Base-by-base conservation (phyloP, 495 filamentous ascomycete genomes). In the Tuber brumale region DNA sequence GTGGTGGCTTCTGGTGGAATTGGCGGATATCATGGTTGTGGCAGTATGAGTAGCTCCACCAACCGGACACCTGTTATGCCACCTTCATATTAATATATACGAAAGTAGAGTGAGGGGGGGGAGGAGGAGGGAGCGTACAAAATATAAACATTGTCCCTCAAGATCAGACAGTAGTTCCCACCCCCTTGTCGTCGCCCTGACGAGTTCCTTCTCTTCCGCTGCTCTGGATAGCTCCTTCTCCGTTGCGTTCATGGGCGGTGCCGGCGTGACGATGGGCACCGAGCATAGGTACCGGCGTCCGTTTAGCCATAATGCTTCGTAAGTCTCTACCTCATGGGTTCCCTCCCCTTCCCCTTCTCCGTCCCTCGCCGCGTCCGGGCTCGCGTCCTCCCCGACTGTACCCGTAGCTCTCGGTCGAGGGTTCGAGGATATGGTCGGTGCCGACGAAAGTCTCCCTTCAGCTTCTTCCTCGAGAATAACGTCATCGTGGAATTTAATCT, bases 41-140 rank as follows among this genome's bases (percentile, higher is more conserved):
- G 86, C 95, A 99, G 85, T 97, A 98, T 45, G 89, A 91, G 83
- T 99, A 99, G 74, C 91, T 94, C 95, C 95, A 99, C 95, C 95
- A 99, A 5, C 95, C 95, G 1, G 89, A 91, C 70, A 80, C 70
- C 70, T 71, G n/a, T 43, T 45, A 31, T 71, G n/a, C 35, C 35
- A 45, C 0, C 43, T 4, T 10, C 70, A 23, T 35, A 27, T 66
- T 14, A 66, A 18, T 2, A 71, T 2, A 71, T 21, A 73, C 72
- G 46, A 18, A n/a, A 21, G 23, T 10, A 46, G 16, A 4, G 5
- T 14, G 14, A 12, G 31, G 35, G 70, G 35, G 10, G 27, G 46
- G 31, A 23, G 46, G 7, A 71, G 21, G 21, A 21, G 48, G 48
- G 72, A 35, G 46, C 12, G 39, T 21, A 93, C 87, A 84, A 92